Percentiles rank a stretch among this genome's conserved stretches.
phyloP scores from a whole-genome alignment of 805 yeast genomes.

The Wickerhamiella cacticola region DNA sequence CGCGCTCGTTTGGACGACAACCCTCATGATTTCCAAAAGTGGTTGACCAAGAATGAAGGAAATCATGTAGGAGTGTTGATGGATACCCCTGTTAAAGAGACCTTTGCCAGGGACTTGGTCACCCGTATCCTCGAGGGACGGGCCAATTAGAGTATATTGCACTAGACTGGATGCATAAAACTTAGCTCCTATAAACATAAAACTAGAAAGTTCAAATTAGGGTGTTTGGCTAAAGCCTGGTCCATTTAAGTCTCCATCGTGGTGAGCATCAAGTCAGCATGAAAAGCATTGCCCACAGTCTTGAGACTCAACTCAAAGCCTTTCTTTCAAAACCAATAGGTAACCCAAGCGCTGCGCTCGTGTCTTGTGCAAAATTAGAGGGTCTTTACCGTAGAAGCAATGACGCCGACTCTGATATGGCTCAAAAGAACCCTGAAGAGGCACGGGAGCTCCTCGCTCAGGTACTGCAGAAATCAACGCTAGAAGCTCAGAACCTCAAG shows the following conservation, averaged over 20 bases:
- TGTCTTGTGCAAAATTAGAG: slow-evolving; percentile 23
- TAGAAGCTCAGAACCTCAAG: slow-evolving; percentile 19
- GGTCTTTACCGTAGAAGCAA: slow-evolving; percentile 17
- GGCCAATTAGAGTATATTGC: not conserved
- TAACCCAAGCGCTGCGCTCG: slow-evolving; percentile 11
- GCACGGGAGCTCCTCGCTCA: slow-evolving; percentile 19
- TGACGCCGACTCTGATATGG: slow-evolving; percentile 18
- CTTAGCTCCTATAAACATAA: no score
- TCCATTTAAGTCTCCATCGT: no score
- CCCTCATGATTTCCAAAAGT: slow-evolving; percentile 21
- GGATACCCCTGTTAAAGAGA: slow-evolving; percentile 19
- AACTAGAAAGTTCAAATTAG: no score
- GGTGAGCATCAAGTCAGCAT: slow-evolving; percentile 8
- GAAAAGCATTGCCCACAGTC: slow-evolving; percentile 7
- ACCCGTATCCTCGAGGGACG: slow-evolving; percentile 3
- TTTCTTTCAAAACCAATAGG: not conserved
- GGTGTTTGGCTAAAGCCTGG: no score
- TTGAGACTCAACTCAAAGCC: slow-evolving; percentile 6
- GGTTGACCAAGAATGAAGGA: slow-evolving; percentile 23
- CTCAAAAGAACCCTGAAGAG: slow-evolving; percentile 18
- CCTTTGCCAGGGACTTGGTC: slow-evolving; percentile 14
- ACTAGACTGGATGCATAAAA: no score
- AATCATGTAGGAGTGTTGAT: slow-evolving; percentile 19
- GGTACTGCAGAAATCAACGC: slow-evolving; percentile 16
- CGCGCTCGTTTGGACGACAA: slow-evolving; percentile 19